These are phyloP conservation scores for Xylaria arbuscula DNA, from an alignment of 2,329 filamentous ascomycete genomes.

Conservation along the genomic window DNA sequence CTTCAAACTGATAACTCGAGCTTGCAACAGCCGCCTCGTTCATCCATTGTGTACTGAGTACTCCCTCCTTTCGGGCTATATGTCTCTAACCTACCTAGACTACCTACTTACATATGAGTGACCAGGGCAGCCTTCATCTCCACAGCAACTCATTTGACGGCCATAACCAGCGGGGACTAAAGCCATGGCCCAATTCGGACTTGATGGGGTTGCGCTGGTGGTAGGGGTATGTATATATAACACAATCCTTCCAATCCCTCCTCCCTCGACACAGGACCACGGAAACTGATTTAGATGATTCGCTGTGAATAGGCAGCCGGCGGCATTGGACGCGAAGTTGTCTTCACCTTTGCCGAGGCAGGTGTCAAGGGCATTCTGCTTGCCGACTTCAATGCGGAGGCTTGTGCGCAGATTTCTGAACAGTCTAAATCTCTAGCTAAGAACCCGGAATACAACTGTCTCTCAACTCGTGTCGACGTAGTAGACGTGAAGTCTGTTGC, in stretches of 20 bases:
- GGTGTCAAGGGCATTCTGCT: conserved; percentile 39
- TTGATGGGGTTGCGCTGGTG: neutral
- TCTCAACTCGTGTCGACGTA: conserved; percentile 17
- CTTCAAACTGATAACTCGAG: neutral
- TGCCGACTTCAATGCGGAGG: conserved; percentile 39
- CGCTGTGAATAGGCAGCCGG: conserved; percentile 23
- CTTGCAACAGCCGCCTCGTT: neutral
- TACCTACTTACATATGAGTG: neutral
- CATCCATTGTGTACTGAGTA: neutral
- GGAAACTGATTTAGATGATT: neutral
- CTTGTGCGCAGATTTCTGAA: conserved; percentile 21
- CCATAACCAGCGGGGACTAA: neutral
- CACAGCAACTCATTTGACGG: neutral
- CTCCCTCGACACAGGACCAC: neutral
- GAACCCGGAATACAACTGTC: conserved; percentile 20
- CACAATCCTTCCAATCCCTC: neutral
- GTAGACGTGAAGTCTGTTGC: conserved; percentile 28
- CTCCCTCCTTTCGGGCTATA: neutral
- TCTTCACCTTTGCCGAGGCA: conserved; percentile 39
- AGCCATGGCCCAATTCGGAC: neutral
- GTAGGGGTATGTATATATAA: neutral
- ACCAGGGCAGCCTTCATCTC: neutral
- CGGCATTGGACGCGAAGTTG: conserved; percentile 40
- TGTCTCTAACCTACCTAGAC: too few species aligned
- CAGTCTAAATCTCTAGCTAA: conserved; percentile 35